Percentiles rank a stretch among this genome's conserved stretches.
Conservation (phyloP, 495 filamentous ascomycete genomes). For the Chaetomidium leptoderma region DNA sequence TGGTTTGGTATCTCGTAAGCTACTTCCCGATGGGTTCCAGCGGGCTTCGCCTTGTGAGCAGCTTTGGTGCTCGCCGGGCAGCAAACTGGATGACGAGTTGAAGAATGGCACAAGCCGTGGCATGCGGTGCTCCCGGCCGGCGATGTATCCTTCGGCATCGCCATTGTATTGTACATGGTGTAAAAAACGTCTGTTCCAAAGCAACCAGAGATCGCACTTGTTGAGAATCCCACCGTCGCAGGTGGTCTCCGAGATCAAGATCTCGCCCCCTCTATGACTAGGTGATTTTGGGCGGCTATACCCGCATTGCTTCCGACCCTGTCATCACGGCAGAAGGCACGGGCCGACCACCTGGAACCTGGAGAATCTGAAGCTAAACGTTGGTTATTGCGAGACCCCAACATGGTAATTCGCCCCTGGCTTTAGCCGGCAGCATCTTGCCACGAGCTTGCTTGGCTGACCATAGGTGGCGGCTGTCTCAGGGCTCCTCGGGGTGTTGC, state of each 20-base stretch:
- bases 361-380: not conserved
- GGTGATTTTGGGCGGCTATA: not conserved
- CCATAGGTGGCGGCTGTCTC: not conserved
- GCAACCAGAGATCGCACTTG: too few species aligned
- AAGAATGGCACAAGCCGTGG: slow-evolving; percentile 19
- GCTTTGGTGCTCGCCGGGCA: slow-evolving; percentile 77
- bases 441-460: not conserved
- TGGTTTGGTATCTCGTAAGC: slow-evolving; percentile 92
- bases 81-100: slow-evolving; percentile 84
- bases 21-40: slow-evolving; percentile 97
- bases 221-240: too few species aligned
- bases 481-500: too few species aligned
- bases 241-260: too few species aligned
- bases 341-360: not conserved
- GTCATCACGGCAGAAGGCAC: slow-evolving; percentile 5
- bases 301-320: not conserved
- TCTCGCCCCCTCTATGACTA: not conserved
- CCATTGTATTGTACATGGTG: not conserved
- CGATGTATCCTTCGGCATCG: not conserved
- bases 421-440: not conserved
- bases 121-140: not conserved
- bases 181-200: not conserved
- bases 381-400: too few species aligned
- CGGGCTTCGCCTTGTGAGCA: slow-evolving; percentile 78
- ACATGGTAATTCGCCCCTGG: not conserved